Evolutionary conservation across 306 rosid genomes (phyloP).

Genomic region (Boehmeria nivea): DNA sequence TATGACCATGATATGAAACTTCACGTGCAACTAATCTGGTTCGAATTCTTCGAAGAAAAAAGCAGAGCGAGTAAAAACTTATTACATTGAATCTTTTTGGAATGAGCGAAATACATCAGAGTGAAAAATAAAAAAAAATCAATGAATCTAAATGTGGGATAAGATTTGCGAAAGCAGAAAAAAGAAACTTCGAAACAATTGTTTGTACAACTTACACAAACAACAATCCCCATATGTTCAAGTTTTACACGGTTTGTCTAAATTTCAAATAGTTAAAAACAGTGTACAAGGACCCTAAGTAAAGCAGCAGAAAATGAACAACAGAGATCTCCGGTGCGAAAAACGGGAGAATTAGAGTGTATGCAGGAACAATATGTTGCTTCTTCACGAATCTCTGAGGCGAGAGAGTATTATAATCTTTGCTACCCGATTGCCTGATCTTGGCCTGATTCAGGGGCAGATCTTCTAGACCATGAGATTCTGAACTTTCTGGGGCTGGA

Average conservation of each 20-base stretch:
- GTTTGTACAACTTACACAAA: constrained; percentile 11
- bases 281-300: constrained; percentile 43
- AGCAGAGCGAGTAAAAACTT: neutral
- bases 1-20: too few species aligned
- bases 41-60: too few species aligned
- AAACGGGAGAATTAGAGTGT: too few species aligned
- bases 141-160: neutral
- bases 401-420: too few species aligned
- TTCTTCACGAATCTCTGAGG: too few species aligned
- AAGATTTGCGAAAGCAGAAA: neutral
- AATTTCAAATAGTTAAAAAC: constrained; percentile 33
- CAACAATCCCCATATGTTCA: constrained; percentile 15
- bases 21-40: too few species aligned
- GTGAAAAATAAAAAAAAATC: too few species aligned
- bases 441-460: constrained; percentile 3
- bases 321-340: too few species aligned
- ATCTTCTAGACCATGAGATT: constrained; percentile 46
- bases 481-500: constrained; percentile 58
- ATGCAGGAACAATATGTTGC: constrained; percentile 19
- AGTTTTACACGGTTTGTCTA: constrained; percentile 38
- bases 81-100: neutral
- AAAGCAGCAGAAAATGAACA: constrained; percentile 26
- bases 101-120: neutral
- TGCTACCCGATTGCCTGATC: constrained; percentile 15
- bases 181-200: neutral